These are phyloP conservation scores for Kickxella alabastrina DNA, from an alignment of 192 early-diverging fungal species.

Conservation along the genomic window DNA sequence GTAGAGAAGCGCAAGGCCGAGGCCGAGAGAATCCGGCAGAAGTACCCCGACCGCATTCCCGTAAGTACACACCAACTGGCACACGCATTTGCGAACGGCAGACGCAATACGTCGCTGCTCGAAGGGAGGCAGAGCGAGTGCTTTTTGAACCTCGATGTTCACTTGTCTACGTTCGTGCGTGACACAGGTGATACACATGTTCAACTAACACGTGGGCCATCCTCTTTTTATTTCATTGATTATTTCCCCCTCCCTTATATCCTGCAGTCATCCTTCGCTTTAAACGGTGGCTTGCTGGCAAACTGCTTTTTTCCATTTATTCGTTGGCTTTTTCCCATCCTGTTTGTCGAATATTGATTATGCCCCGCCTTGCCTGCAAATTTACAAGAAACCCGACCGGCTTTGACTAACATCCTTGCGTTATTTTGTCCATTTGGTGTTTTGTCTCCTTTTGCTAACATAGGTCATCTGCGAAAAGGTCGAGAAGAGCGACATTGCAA, in stretches of 20 bases:
- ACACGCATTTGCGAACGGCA: too few species aligned
- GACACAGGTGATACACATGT: neutral
- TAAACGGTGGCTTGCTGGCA: neutral
- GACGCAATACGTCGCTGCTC: too few species aligned
- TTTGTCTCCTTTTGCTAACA: neutral
- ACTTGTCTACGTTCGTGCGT: too few species aligned
- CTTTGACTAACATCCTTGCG: too few species aligned
- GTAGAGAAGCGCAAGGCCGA: slow-evolving; percentile 94
- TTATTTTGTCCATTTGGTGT: neutral
- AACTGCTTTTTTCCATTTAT: neutral
- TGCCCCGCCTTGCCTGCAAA: neutral
- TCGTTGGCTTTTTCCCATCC: neutral
- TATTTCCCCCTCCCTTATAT: too few species aligned
- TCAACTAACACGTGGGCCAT: too few species aligned
- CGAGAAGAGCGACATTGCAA: slow-evolving; percentile 94
- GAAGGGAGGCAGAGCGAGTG: too few species aligned
- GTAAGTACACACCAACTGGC: slow-evolving; percentile 40
- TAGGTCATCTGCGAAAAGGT: slow-evolving; percentile 90
- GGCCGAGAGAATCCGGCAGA: slow-evolving; percentile 92
- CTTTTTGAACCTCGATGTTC: too few species aligned
- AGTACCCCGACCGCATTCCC: slow-evolving; percentile 91
- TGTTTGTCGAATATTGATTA: slow-evolving; percentile 4
- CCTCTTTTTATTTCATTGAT: too few species aligned
- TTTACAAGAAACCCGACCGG: too few species aligned
- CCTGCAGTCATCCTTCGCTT: neutral